These are phyloP conservation scores for Zygoascus sp. DNA, from an alignment of 1,139 yeast genomes.

Conservation along the genomic window DNA sequence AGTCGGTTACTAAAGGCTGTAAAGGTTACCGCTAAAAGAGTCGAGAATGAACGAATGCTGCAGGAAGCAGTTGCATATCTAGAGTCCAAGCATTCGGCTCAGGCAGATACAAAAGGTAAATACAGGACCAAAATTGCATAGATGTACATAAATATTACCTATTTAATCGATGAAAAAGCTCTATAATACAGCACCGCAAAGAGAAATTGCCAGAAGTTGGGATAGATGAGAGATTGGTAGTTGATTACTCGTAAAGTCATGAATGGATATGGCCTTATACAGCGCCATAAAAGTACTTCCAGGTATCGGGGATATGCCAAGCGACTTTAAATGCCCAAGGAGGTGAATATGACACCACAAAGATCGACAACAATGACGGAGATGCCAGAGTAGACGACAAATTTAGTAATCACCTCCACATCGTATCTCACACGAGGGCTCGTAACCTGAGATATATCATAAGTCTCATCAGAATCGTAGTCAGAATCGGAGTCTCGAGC, in stretches of 20 bases:
- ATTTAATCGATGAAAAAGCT: background rate
- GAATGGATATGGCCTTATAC: background rate
- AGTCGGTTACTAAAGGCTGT: conserved; percentile 2
- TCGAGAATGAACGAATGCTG: background rate
- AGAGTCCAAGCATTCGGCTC: background rate
- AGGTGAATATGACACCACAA: conserved; percentile 23
- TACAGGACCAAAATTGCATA: conserved; percentile 1
- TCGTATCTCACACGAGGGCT: conserved; percentile 53
- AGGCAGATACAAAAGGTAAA: background rate
- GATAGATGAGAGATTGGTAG: background rate
- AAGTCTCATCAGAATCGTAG: conserved; percentile 22
- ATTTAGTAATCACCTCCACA: conserved; percentile 67
- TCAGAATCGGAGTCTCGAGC: conserved; percentile 11
- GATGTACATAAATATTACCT: background rate
- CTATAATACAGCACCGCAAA: background rate
- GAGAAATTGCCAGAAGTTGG: background rate
- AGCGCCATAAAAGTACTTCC: no score
- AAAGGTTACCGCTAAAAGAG: conserved; percentile 2
- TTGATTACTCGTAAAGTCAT: conserved; percentile 1
- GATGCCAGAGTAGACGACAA: conserved; percentile 72
- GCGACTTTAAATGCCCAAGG: conserved; percentile 20
- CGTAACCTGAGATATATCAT: conserved; percentile 36
- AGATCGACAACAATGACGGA: conserved; percentile 35
- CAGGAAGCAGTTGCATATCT: background rate
- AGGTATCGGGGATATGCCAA: no score